Percentiles rank a stretch among this genome's conserved stretches.
phyloP scores from a whole-genome alignment of 1,284 basidiomycete species.

The Testicularia cyperi region DNA sequence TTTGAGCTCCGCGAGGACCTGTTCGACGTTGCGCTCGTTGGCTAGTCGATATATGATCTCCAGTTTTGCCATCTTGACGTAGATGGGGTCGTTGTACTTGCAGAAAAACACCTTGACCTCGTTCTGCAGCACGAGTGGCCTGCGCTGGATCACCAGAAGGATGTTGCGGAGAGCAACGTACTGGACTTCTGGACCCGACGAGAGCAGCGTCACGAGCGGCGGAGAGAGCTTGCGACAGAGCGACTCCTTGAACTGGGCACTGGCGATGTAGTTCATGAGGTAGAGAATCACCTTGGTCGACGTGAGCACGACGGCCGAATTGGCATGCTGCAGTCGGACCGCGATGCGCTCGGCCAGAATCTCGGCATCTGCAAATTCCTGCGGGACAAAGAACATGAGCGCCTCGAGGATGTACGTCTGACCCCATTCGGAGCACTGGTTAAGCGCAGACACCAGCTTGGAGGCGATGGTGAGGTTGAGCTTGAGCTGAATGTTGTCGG shows the following conservation, averaged over 20 bases:
- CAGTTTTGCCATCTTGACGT: constrained; percentile 96
- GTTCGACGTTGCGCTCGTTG: constrained; percentile 82
- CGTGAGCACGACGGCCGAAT: constrained; percentile 90
- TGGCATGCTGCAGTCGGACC: constrained; percentile 85
- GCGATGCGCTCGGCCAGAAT: constrained; percentile 89
- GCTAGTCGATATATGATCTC: constrained; percentile 98
- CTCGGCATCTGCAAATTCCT: constrained; percentile 83
- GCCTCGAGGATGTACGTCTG: constrained; percentile 98
- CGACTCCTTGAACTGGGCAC: constrained; percentile 77
- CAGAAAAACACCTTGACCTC: constrained; percentile 99
- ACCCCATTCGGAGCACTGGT: constrained; percentile 95
- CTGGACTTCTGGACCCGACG: constrained; percentile 96
- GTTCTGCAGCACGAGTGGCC: constrained; percentile 87
- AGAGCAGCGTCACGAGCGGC: constrained; percentile 68
- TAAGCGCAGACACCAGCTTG: constrained; percentile 78
- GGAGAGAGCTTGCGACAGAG: constrained; percentile 97
- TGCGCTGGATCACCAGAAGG: constrained; percentile 89
- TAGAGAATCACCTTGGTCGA: constrained; percentile 94
- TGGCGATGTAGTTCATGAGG: constrained; percentile 99
- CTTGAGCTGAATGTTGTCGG: constrained; percentile 79
- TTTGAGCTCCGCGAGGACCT: constrained; percentile 88
- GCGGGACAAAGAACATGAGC: constrained; percentile 86
- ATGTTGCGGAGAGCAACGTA: constrained; percentile 97
- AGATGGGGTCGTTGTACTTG: constrained; percentile 99
- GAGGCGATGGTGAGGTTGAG: constrained; percentile 79